Evolutionary conservation across 2,329 filamentous ascomycete species (phyloP).

Genomic region (Sporothrix pseudoabietina): DNA sequence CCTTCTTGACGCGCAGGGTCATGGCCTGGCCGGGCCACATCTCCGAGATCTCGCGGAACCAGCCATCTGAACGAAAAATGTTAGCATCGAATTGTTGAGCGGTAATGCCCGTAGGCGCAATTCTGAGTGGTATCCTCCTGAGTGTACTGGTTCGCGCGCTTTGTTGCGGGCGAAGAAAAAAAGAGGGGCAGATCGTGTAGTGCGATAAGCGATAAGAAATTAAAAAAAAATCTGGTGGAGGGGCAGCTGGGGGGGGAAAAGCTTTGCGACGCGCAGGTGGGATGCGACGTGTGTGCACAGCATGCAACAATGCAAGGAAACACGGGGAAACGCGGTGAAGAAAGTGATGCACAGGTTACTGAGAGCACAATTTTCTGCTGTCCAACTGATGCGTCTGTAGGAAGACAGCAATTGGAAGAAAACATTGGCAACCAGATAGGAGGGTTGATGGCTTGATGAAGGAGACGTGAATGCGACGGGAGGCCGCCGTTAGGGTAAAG

Average conservation of each 20-base stretch:
- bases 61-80: conserved; percentile 72
- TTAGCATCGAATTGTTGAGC: background rate
- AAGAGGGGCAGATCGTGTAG: conserved; percentile 13
- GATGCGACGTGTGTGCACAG: background rate
- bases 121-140: background rate
- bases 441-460: background rate
- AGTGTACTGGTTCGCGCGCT: background rate
- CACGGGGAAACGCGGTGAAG: background rate
- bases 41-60: conserved; percentile 98
- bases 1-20: conserved; percentile 96
- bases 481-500: background rate
- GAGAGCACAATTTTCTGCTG: background rate
- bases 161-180: background rate
- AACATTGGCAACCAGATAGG: background rate
- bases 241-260: conserved; percentile 30
- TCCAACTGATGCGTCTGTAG: background rate
- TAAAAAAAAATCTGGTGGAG: conserved; percentile 22
- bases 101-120: background rate
- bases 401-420: background rate
- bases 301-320: background rate
- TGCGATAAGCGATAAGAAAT: conserved; percentile 33
- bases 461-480: background rate
- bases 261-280: conserved; percentile 27
- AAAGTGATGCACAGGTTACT: background rate
- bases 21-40: conserved; percentile 99